Evolutionary conservation across 768 basidiomycete genomes (phyloP), one percentile per base, ranked within the genome.

Genomic region (Nevesoporus exiguus): DNA sequence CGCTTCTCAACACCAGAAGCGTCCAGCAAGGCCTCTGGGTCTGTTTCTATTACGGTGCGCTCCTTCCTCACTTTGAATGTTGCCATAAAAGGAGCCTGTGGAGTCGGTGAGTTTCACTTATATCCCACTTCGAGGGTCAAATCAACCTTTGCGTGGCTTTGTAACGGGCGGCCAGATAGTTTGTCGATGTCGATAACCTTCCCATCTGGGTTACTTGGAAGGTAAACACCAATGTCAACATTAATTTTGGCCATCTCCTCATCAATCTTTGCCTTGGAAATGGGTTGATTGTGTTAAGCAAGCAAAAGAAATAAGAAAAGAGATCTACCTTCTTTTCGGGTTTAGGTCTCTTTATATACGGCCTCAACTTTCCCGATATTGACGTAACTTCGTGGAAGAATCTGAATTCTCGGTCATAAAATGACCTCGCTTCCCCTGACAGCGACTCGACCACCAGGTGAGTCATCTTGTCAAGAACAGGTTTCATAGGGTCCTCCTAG

Each of bases 81-180:
- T 1, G 97, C 97, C 97, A 99, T 98, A 76, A 99, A 99, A 0
- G 97, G 97, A 10, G 97, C 95, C 94, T 98, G 55, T 3, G n/a
- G 30, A 36, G 51, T 34, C 52, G n/a, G 55, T 59, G 42, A 19
- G 54, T 31, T 42, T 7, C 36, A 42, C 36, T 10, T 22, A 19
- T 34, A 14, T 9, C 47, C 57, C 47, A 24, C 36, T 50, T 33
- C 2, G 15, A 49, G 22, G n/a, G 49, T 15, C 29, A 34, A 25
- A 43, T 25, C 3, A 19, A 92, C 95, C 80, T 99, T 99, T 13
- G 97, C 97, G 62, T 99, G 97, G 67, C 91, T 94, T 71, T 99
- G 97, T 25, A 99, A 74, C 1, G 97, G 97, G 27, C 96, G 79
- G 2, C 97, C 97, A 5, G 96, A 97, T 64, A 90, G 91, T 68